Evolutionary conservation across 345 rosid species (phyloP).

Genomic region (Jatropha curcas): DNA sequence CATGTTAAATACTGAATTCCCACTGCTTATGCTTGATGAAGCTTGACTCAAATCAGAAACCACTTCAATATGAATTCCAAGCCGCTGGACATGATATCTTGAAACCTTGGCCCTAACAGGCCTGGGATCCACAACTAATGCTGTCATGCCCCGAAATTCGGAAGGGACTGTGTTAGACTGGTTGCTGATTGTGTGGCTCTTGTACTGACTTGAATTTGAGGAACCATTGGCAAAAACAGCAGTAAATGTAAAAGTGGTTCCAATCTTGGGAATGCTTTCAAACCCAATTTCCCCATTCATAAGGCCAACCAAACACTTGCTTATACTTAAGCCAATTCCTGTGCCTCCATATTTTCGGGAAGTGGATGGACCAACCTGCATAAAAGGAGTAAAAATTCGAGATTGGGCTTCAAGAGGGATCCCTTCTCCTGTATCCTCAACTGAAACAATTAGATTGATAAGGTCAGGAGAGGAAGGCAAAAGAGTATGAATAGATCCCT

Average conservation of each 20-base stretch:
- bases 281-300: slow-evolving; percentile 96
- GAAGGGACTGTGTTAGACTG: slow-evolving; percentile 38
- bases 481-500: slow-evolving; percentile 32
- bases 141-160: slow-evolving; percentile 70
- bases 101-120: slow-evolving; percentile 73
- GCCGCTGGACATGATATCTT: slow-evolving; percentile 75
- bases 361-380: slow-evolving; percentile 92
- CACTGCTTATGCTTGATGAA: slow-evolving; percentile 37
- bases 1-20: slow-evolving; percentile 42
- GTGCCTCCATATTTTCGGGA: slow-evolving; percentile 93
- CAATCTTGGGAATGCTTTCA: slow-evolving; percentile 68
- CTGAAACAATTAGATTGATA: slow-evolving; percentile 73
- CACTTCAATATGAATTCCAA: slow-evolving; percentile 66
- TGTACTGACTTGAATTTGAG: slow-evolving; percentile 42
- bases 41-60: slow-evolving; percentile 53
- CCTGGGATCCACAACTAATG: slow-evolving; percentile 75
- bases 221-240: slow-evolving; percentile 62
- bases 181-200: slow-evolving; percentile 45
- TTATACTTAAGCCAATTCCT: slow-evolving; percentile 95
- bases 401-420: slow-evolving; percentile 86
- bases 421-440: slow-evolving; percentile 95
- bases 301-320: slow-evolving; percentile 84
- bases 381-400: slow-evolving; percentile 88
- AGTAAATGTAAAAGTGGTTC: slow-evolving; percentile 92
- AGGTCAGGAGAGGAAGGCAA: slow-evolving; percentile 42